phyloP scores from a whole-genome alignment of 192 early-diverging fungal species.

The Entomortierella chlamydospora region DNA sequence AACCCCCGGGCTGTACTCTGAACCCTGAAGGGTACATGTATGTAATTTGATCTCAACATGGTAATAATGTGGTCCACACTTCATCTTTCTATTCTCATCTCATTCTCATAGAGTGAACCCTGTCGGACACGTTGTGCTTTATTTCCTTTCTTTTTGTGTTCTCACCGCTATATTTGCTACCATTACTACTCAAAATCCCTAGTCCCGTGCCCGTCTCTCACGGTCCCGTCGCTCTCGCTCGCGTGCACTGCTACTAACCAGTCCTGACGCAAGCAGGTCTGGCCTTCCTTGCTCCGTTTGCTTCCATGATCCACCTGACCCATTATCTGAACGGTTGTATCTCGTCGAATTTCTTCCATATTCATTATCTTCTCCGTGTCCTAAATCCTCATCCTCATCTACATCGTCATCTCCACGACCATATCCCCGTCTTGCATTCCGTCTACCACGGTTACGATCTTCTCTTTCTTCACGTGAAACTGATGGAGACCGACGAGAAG shows the following conservation, averaged over 20 bases:
- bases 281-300: background rate
- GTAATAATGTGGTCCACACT: too few species aligned
- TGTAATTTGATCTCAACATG: too few species aligned
- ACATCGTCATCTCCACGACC: constrained; percentile 6
- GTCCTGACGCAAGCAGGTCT: constrained; percentile 13
- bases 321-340: too few species aligned
- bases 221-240: constrained; percentile 21
- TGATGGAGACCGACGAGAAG: background rate
- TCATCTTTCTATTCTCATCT: too few species aligned
- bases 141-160: background rate
- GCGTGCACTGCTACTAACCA: constrained; percentile 25
- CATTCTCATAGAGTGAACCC: too few species aligned
- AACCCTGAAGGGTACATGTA: too few species aligned
- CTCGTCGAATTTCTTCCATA: background rate
- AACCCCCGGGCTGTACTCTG: too few species aligned
- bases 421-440: constrained; percentile 11
- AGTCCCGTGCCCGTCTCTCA: constrained; percentile 15
- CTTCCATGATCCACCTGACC: too few species aligned
- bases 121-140: too few species aligned
- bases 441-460: background rate
- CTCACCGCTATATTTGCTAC: background rate
- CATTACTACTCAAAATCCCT: background rate
- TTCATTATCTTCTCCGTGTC: background rate
- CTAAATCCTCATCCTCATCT: constrained; percentile 11
- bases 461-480: background rate